Evolutionary conservation across 2,329 filamentous ascomycete genomes (phyloP).

Genomic region (Claviceps pusilla): DNA sequence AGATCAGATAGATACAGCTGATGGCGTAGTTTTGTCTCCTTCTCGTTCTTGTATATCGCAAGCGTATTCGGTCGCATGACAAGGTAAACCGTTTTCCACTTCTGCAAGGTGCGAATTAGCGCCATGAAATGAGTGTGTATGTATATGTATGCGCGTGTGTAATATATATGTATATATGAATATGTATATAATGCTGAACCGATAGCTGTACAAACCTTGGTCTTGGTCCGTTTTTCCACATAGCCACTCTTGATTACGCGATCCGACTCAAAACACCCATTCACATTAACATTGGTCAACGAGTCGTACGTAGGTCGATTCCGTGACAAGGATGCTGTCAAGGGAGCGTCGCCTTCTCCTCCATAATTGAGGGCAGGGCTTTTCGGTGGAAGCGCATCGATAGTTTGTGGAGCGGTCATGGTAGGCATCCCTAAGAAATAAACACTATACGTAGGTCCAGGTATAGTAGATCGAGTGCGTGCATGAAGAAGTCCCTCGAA

Average conservation of each 20-base stretch:
- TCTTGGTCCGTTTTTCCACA: slow-evolving; percentile 81
- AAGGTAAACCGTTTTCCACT: slow-evolving; percentile 80
- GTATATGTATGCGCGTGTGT: background rate
- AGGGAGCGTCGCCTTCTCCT: slow-evolving; percentile 7
- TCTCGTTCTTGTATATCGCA: slow-evolving; percentile 83
- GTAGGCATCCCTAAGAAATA: background rate
- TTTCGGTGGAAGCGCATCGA: slow-evolving; percentile 4
- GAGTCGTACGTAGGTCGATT: slow-evolving; percentile 35
- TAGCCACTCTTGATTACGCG: slow-evolving; percentile 80
- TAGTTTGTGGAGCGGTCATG: slow-evolving; percentile 11
- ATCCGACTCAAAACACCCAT: slow-evolving; percentile 92
- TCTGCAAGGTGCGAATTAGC: slow-evolving; percentile 30
- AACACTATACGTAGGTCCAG: background rate
- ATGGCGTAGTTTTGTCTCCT: slow-evolving; percentile 77
- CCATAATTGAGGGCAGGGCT: background rate
- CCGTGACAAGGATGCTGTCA: slow-evolving; percentile 10
- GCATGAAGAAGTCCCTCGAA: background rate
- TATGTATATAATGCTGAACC: too few species aligned
- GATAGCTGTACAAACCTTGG: slow-evolving; percentile 46
- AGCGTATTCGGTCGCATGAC: slow-evolving; percentile 82
- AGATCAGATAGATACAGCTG: slow-evolving; percentile 81
- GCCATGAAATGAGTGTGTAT: slow-evolving; percentile 4
- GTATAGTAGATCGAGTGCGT: background rate
- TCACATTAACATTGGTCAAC: slow-evolving; percentile 79
- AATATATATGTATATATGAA: background rate